These are phyloP conservation scores for Bassia scoparia DNA, from an alignment of 148 eudicot genomes.

Conservation along the genomic window DNA sequence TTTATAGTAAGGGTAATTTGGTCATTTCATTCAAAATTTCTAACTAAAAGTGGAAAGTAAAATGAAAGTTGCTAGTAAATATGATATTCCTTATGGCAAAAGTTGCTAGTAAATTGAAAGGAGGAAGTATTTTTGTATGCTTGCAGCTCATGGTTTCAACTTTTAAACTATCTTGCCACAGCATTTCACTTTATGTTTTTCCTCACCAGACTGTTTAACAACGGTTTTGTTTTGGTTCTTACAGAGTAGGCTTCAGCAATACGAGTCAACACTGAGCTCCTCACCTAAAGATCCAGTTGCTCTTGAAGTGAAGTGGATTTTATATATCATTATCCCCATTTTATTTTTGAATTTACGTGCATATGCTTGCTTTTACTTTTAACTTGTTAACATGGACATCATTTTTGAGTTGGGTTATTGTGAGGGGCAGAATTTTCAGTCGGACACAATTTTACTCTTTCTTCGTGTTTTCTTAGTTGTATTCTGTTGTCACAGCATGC, in stretches of 20 bases:
- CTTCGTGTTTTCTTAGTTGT: neutral
- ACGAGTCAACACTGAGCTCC: slow-evolving; percentile 50
- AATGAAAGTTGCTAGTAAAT: too few relatives aligned
- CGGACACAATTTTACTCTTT: too few relatives aligned
- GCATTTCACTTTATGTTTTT: neutral
- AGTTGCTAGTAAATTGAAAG: too few relatives aligned
- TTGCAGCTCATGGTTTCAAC: neutral
- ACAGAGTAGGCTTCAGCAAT: slow-evolving; percentile 78
- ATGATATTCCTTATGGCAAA: too few relatives aligned
- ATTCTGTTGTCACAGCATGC: neutral
- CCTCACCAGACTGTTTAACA: slow-evolving; percentile 15
- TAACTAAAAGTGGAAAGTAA: too few relatives aligned
- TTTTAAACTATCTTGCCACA: neutral
- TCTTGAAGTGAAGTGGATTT: slow-evolving; percentile 69
- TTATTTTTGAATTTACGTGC: neutral
- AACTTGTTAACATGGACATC: neutral
- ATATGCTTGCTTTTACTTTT: neutral
- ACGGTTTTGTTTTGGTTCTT: slow-evolving; percentile 26
- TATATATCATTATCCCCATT: neutral
- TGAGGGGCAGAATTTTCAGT: neutral
- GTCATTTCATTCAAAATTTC: too few relatives aligned
- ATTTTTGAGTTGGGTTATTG: neutral
- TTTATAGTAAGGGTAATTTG: too few relatives aligned
- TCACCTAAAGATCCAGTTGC: slow-evolving; percentile 72
- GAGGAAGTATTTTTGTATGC: neutral